Percentiles rank a stretch among this genome's conserved stretches.
Conservation (phyloP, 2,329 filamentous ascomycete species). For the Diaporthe vexans region DNA sequence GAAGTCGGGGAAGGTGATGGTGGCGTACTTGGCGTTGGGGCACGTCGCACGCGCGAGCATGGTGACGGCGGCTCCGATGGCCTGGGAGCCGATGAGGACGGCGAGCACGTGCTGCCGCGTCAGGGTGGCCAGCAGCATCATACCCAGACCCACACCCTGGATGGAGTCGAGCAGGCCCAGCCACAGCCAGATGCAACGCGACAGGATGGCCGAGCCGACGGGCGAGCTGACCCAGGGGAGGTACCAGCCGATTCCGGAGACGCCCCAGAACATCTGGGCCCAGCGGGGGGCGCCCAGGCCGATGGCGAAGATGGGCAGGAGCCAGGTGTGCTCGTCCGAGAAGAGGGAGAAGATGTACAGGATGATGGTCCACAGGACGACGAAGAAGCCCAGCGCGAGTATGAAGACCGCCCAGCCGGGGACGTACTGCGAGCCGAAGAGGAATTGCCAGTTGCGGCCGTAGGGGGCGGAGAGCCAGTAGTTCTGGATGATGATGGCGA, state of each 20-base stretch:
- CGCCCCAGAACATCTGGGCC: constrained; percentile 78
- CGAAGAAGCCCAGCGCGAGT: constrained; percentile 68
- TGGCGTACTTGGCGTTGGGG: constrained; percentile 72
- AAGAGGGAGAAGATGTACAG: constrained; percentile 67
- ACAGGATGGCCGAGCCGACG: constrained; percentile 67
- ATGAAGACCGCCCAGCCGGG: constrained; percentile 69
- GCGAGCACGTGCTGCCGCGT: constrained; percentile 76
- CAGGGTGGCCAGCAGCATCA: constrained; percentile 76
- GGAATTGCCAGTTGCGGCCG: constrained; percentile 76
- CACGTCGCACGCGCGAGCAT: constrained; percentile 71
- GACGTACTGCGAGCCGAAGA: constrained; percentile 71
- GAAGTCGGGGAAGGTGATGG: constrained; percentile 74
- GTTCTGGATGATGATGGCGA: constrained; percentile 75
- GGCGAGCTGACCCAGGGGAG: constrained; percentile 73
- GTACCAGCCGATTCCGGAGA: constrained; percentile 71
- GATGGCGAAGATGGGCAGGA: constrained; percentile 76
- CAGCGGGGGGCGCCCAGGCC: constrained; percentile 76
- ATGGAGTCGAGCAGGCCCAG: constrained; percentile 75
- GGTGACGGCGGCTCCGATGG: constrained; percentile 72
- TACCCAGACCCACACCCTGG: constrained; percentile 76
- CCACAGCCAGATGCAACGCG: constrained; percentile 75
- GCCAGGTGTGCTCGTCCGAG: constrained; percentile 75
- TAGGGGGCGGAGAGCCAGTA: constrained; percentile 77
- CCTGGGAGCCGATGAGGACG: constrained; percentile 72
- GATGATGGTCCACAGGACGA: constrained; percentile 67